A percentile compares a stretch with the other conserved stretches of the same genome.
phyloP scores from a whole-genome alignment of 2,329 filamentous ascomycete genomes.

The Colletotrichum gigasporum region DNA sequence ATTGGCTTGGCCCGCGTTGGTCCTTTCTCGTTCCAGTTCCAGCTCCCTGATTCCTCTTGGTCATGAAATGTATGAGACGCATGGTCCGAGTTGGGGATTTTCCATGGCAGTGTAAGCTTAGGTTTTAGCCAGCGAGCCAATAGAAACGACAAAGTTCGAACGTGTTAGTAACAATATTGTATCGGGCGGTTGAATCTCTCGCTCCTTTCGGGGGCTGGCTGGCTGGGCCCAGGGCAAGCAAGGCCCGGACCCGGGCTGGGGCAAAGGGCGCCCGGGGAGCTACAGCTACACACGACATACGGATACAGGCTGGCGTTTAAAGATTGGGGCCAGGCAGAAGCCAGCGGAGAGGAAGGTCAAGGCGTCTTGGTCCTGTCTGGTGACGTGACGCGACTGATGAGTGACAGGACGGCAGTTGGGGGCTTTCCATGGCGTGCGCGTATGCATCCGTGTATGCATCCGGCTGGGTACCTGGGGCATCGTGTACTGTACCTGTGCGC shows the following conservation, averaged over 20 bases:
- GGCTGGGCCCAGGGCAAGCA: too few species aligned
- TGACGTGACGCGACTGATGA: not conserved
- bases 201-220: too few species aligned
- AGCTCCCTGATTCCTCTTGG: conserved; percentile 12
- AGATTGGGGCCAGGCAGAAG: too few species aligned
- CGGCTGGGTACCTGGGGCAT: not conserved
- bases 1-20: not conserved
- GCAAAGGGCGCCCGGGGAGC: too few species aligned
- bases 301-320: too few species aligned
- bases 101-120: not conserved
- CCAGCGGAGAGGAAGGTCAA: too few species aligned
- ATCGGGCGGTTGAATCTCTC: too few species aligned
- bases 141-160: not conserved
- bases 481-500: not conserved
- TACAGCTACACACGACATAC: too few species aligned
- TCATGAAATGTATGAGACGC: conserved; percentile 2
- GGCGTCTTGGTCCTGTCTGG: not conserved
- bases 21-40: not conserved
- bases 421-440: too few species aligned
- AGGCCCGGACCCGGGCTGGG: not conserved
- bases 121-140: not conserved
- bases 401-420: not conserved
- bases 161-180: conserved; percentile 9
- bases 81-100: not conserved
- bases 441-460: not conserved